phyloP scores from a whole-genome alignment of 768 basidiomycete species.

The Naganishia randhawae region DNA sequence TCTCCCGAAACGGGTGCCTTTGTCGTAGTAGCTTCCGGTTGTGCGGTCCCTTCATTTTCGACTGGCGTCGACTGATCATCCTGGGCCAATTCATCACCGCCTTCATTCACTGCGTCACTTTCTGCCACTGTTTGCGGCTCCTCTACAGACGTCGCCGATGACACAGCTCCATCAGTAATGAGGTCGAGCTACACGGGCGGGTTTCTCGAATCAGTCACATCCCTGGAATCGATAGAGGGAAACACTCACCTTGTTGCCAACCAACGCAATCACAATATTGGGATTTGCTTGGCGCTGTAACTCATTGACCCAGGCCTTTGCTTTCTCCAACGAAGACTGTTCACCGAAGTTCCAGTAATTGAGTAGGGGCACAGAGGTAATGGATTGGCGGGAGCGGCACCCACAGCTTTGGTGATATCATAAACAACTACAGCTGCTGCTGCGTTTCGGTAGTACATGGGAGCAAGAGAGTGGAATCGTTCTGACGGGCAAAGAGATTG shows the following conservation, averaged over 20 bases:
- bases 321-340: slow-evolving; percentile 83
- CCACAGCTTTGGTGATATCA: slow-evolving; percentile 82
- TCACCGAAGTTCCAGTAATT: background rate
- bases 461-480: slow-evolving; percentile 95
- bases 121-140: background rate
- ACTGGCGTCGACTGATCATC: background rate
- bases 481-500: slow-evolving; percentile 53
- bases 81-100: background rate
- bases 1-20: slow-evolving; percentile 33
- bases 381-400: slow-evolving; percentile 21
- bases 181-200: slow-evolving; percentile 44
- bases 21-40: slow-evolving; percentile 35
- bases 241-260: slow-evolving; percentile 88
- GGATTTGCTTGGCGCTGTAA: slow-evolving; percentile 97
- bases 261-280: slow-evolving; percentile 97
- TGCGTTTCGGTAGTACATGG: slow-evolving; percentile 98
- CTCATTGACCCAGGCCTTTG: slow-evolving; percentile 99
- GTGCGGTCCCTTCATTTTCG: slow-evolving; percentile 47
- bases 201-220: background rate
- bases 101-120: background rate
- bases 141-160: slow-evolving; percentile 58
- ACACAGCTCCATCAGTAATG: slow-evolving; percentile 37
- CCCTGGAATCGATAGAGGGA: background rate
- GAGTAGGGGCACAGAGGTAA: background rate
- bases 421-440: slow-evolving; percentile 98